Percentiles rank a stretch among this genome's conserved stretches.
These are phyloP conservation scores for Rhynchospora tenuis DNA, from an alignment of 176 grass and related monocot species.

Conservation along the genomic window DNA sequence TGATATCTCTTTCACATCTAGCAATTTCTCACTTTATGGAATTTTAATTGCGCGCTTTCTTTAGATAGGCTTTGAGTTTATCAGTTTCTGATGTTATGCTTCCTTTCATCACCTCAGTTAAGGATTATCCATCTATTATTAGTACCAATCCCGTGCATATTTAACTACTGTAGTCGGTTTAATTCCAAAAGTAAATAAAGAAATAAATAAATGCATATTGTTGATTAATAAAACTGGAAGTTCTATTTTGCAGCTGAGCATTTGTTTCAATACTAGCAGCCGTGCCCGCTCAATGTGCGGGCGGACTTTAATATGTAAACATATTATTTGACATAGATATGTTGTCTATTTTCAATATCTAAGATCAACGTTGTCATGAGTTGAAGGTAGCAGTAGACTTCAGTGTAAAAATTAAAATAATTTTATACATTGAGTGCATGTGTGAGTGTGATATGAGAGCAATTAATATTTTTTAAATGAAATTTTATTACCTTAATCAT, in stretches of 20 bases:
- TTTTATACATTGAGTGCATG: too few relatives aligned
- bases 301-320: too few relatives aligned
- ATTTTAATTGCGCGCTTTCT: neutral
- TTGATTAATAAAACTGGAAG: neutral
- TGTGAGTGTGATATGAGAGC: too few relatives aligned
- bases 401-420: too few relatives aligned
- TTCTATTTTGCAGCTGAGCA: neutral
- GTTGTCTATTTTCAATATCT: too few relatives aligned
- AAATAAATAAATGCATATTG: neutral
- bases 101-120: neutral
- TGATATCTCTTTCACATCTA: neutral
- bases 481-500: too few relatives aligned
- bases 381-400: too few relatives aligned
- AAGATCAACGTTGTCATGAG: too few relatives aligned
- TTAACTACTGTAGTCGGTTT: neutral
- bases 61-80: conserved; percentile 13
- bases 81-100: neutral
- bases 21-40: neutral
- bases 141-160: neutral
- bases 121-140: neutral
- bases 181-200: neutral
- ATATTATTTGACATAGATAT: too few relatives aligned
- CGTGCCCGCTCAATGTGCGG: too few relatives aligned
- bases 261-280: neutral
- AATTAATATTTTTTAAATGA: too few relatives aligned